Evolutionary conservation across 2,329 filamentous ascomycete species (phyloP).

Genomic region (Ascosphaera apis): DNA sequence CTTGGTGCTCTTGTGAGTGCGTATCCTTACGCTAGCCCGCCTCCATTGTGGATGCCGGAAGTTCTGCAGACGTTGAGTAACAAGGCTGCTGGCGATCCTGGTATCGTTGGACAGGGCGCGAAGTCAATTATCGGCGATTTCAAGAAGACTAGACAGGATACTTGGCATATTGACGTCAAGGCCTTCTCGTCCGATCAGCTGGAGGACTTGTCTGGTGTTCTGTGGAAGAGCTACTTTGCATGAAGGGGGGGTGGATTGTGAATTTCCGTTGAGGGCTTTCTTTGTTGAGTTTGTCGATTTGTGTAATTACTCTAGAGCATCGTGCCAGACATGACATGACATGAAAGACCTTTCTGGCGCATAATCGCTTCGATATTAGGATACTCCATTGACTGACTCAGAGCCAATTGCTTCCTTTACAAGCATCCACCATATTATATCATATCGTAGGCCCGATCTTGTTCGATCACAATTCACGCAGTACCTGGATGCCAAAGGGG

Average conservation of each 20-base stretch:
- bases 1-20: slow-evolving; percentile 80
- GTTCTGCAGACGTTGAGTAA: slow-evolving; percentile 67
- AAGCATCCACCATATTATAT: no score
- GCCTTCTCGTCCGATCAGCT: slow-evolving; percentile 86
- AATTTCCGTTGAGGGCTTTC: no score
- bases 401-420: no score
- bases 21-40: slow-evolving; percentile 86
- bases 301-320: no score
- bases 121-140: slow-evolving; percentile 90
- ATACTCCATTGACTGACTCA: no score
- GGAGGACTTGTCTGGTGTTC: slow-evolving; percentile 81
- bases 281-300: no score
- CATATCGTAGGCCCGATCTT: no score
- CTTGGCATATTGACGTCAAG: slow-evolving; percentile 95
- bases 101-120: slow-evolving; percentile 84
- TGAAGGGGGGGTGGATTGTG: slow-evolving; percentile 18
- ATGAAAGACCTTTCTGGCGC: no score
- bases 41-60: slow-evolving; percentile 82
- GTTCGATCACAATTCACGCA: background rate
- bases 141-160: slow-evolving; percentile 98
- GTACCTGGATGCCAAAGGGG: background rate
- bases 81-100: slow-evolving; percentile 67
- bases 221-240: slow-evolving; percentile 99
- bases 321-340: no score
- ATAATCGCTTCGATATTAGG: no score